phyloP scores from a whole-genome alignment of 371 early-diverging fungal species.

The Apophysomyces elegans region DNA sequence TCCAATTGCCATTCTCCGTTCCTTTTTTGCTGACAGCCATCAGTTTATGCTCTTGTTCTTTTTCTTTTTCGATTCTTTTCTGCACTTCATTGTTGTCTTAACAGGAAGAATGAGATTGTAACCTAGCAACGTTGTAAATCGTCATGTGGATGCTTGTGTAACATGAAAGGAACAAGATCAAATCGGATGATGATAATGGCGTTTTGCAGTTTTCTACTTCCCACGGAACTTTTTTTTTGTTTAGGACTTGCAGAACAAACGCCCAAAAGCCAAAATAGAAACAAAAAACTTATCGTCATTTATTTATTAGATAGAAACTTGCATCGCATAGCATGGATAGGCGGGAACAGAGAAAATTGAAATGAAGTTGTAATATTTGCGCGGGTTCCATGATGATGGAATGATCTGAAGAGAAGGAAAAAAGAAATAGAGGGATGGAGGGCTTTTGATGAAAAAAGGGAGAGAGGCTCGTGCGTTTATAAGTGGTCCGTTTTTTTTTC shows the following conservation, averaged over 20 bases:
- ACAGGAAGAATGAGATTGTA: no score
- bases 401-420: not conserved
- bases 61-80: no score
- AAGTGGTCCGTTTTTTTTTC: not conserved
- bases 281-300: no score
- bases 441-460: not conserved
- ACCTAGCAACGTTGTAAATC: no score
- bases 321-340: no score
- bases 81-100: no score
- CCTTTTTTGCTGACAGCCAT: no score
- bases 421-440: not conserved
- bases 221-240: not conserved
- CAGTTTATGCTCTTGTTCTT: no score
- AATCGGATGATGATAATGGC: slow-evolving; percentile 1
- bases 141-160: not conserved
- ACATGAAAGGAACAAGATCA: not conserved
- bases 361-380: not conserved
- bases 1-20: no score
- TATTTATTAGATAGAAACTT: no score
- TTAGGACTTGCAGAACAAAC: not conserved
- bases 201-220: not conserved
- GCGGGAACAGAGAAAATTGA: not conserved
- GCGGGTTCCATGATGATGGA: not conserved
- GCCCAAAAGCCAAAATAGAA: no score
- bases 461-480: slow-evolving; percentile 10